Percentiles rank a stretch among this genome's conserved stretches.
phyloP scores from a whole-genome alignment of 495 filamentous ascomycete species.

The Alectoria sarmentosa region DNA sequence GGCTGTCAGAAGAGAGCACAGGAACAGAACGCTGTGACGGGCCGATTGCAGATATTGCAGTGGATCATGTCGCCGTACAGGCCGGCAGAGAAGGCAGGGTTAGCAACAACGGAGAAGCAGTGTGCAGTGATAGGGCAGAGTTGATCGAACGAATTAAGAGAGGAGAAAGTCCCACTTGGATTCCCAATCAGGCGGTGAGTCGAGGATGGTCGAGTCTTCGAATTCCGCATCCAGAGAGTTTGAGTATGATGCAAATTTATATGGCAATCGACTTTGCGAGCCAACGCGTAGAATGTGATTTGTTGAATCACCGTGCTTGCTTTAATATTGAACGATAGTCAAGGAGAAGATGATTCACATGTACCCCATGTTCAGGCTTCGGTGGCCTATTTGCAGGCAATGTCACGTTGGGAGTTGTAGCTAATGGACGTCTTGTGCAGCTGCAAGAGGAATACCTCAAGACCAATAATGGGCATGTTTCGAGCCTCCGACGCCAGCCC shows the following conservation, averaged over 20 bases:
- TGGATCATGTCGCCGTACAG: constrained; percentile 5
- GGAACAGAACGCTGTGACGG: constrained; percentile 52
- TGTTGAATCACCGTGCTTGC: not conserved
- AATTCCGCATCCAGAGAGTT: not conserved
- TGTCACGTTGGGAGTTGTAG: not conserved
- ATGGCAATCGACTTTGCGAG: not conserved
- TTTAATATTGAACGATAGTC: not conserved
- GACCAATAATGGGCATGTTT: constrained; percentile 17
- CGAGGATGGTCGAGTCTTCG: not conserved
- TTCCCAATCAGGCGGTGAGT: constrained; percentile 57
- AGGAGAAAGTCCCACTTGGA: constrained; percentile 71
- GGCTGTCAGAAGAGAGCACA: constrained; percentile 46
- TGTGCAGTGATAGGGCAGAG: constrained; percentile 56
- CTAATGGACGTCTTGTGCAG: constrained; percentile 9
- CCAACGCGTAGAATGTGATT: not conserved
- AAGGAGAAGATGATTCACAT: no score
- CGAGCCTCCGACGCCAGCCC: constrained; percentile 14
- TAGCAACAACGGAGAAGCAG: constrained; percentile 7
- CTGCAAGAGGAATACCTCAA: constrained; percentile 25
- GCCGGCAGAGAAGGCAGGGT: not conserved
- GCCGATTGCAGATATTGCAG: constrained; percentile 38
- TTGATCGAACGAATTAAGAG: constrained; percentile 81
- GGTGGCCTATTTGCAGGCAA: not conserved
- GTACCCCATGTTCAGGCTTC: not conserved
- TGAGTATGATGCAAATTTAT: not conserved